A percentile compares a stretch with the other conserved stretches of the same genome.
Evolutionary conservation across 768 basidiomycete species (phyloP).

Genomic region (Russula compacta): DNA sequence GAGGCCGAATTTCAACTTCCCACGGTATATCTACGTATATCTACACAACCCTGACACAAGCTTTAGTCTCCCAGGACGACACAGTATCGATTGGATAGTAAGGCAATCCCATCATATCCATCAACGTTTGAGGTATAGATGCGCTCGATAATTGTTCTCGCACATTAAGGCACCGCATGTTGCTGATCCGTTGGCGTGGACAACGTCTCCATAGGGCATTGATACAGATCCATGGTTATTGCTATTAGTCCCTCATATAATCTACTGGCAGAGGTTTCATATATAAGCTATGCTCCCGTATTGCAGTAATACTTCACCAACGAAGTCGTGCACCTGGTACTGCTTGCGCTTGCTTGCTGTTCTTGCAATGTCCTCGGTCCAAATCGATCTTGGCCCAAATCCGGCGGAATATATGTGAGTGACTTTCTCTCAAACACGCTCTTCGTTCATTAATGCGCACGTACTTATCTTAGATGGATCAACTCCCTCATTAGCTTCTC

Average conservation of each 20-base stretch:
- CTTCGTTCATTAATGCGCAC: neutral
- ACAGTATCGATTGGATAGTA: no score
- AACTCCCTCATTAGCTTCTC: neutral
- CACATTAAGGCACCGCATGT: no score
- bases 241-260: neutral
- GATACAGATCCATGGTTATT: conserved; percentile 1
- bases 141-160: no score
- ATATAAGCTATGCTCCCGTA: neutral
- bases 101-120: no score
- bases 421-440: no score
- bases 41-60: no score
- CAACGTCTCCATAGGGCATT: neutral
- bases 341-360: neutral
- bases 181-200: no score
- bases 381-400: neutral
- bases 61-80: no score
- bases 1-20: no score
- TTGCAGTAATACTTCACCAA: neutral
- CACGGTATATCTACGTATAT: no score
- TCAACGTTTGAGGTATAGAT: no score
- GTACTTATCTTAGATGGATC: neutral
- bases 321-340: neutral
- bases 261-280: neutral
- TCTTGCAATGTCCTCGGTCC: conserved; percentile 2
- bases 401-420: neutral